These are phyloP conservation scores for Neopestalotiopsis clavispora DNA, from an alignment of 2,329 filamentous ascomycete genomes.

Conservation along the genomic window DNA sequence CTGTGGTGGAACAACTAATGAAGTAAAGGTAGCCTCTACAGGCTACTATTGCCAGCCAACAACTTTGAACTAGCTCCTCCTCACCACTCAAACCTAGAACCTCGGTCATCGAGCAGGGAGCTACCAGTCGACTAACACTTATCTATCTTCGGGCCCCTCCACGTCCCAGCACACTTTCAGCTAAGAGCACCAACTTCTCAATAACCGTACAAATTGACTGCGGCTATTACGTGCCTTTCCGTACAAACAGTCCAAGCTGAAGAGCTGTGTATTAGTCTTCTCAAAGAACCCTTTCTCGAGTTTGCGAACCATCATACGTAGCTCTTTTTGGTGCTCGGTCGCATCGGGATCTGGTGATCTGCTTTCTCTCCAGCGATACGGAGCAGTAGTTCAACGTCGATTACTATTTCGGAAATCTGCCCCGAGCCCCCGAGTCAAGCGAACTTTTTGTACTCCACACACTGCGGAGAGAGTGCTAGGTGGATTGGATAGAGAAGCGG, in stretches of 20 bases:
- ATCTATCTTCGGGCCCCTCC: neutral
- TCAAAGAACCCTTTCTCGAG: neutral
- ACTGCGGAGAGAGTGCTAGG: neutral
- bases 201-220: neutral
- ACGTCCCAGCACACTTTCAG: neutral
- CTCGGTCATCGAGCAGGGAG: too few relatives aligned
- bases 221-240: too few relatives aligned
- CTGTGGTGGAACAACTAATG: too few relatives aligned
- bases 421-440: neutral
- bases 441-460: slow-evolving; percentile 1
- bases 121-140: too few relatives aligned
- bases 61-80: too few relatives aligned
- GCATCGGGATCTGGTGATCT: neutral
- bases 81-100: too few relatives aligned
- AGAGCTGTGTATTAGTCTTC: neutral
- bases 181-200: neutral
- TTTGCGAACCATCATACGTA: neutral
- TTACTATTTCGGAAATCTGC: neutral
- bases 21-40: too few relatives aligned
- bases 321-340: neutral
- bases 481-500: neutral
- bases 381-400: neutral
- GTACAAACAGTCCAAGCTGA: too few relatives aligned
- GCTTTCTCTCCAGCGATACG: neutral
- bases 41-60: too few relatives aligned